Evolutionary conservation across 2,329 filamentous ascomycete species (phyloP).

Genomic region (Byssochlamys sp.): DNA sequence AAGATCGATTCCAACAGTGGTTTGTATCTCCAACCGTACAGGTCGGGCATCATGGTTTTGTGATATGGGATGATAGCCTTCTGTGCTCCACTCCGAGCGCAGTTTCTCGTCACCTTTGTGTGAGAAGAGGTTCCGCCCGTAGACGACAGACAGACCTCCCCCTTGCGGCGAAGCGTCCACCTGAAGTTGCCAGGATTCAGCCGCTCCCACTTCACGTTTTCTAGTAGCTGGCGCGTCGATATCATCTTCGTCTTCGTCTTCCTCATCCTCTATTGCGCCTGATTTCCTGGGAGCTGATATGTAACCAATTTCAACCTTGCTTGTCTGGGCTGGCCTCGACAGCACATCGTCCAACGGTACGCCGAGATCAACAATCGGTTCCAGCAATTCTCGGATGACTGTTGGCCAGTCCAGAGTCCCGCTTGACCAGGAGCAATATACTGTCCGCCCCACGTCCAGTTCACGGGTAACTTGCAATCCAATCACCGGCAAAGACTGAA

Average conservation of each 20-base stretch:
- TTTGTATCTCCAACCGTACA: constrained; percentile 25
- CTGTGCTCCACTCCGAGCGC: constrained; percentile 33
- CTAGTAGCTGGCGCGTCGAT: constrained; percentile 10
- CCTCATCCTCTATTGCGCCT: constrained; percentile 13
- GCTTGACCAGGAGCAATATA: constrained; percentile 27
- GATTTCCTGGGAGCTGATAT: constrained; percentile 17
- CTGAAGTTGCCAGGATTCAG: constrained; percentile 25
- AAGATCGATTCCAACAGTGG: constrained; percentile 17
- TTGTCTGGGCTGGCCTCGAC: constrained; percentile 12
- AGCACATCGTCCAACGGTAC: constrained; percentile 13
- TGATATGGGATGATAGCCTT: constrained; percentile 27
- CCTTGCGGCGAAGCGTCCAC: constrained; percentile 20
- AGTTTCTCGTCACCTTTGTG: constrained; percentile 22
- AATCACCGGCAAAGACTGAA: constrained; percentile 20
- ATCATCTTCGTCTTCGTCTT: constrained; percentile 14
- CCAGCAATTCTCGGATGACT: constrained; percentile 14
- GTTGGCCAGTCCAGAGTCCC: constrained; percentile 28
- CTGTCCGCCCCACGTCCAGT: constrained; percentile 21
- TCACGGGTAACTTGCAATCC: constrained; percentile 22
- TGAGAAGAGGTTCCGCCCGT: constrained; percentile 30
- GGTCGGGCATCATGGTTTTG: constrained; percentile 19
- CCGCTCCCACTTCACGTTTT: constrained; percentile 11
- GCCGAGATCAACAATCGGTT: constrained; percentile 15
- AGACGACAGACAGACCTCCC: constrained; percentile 22
- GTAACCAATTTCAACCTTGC: constrained; percentile 27